phyloP scores from a whole-genome alignment of 176 grass and related monocot species.

The Poa pratensis region DNA sequence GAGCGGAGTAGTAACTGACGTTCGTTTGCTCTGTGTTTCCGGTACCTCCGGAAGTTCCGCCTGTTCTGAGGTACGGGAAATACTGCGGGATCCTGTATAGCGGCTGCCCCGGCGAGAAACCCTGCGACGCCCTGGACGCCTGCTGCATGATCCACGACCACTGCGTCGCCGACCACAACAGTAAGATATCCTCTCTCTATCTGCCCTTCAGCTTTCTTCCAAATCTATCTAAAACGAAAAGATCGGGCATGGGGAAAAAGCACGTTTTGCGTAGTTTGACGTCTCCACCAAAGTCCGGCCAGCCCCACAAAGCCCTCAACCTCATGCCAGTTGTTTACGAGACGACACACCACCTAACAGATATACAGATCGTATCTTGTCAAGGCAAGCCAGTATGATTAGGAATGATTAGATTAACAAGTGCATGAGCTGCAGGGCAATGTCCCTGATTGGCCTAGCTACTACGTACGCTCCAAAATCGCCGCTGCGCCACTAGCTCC shows the following conservation, averaged over 20 bases:
- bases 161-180: constrained; percentile 71
- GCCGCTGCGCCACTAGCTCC: too few relatives aligned
- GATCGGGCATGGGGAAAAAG: background rate
- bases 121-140: constrained; percentile 87
- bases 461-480: too few relatives aligned
- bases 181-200: constrained; percentile 37
- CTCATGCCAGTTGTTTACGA: constrained; percentile 13
- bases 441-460: background rate
- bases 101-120: constrained; percentile 90
- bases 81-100: constrained; percentile 93
- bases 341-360: constrained; percentile 31
- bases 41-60: constrained; percentile 52
- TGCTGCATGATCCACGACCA: constrained; percentile 95
- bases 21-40: constrained; percentile 2
- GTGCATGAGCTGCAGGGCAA: background rate
- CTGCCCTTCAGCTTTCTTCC: background rate
- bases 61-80: constrained; percentile 83
- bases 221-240: background rate
- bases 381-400: background rate
- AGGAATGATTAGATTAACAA: background rate
- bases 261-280: background rate
- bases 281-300: background rate
- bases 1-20: constrained; percentile 17
- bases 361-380: constrained; percentile 5
- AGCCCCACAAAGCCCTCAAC: background rate